phyloP scores from a whole-genome alignment of 2,329 filamentous ascomycete species.

The Diaporthe ampelina region DNA sequence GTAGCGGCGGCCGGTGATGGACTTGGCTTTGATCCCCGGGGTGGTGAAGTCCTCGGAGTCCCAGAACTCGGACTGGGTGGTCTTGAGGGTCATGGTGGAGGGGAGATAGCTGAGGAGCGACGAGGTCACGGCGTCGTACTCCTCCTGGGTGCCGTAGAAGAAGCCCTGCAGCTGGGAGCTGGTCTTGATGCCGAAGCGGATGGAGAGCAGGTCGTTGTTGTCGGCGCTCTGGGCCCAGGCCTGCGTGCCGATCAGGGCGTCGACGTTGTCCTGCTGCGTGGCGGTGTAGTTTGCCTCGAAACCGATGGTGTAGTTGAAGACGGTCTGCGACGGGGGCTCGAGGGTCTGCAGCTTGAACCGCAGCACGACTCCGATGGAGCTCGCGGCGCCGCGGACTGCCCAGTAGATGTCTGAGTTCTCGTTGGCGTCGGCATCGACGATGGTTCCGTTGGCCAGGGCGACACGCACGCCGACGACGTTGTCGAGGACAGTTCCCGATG shows the following conservation, averaged over 20 bases:
- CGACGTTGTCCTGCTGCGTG: conserved; percentile 33
- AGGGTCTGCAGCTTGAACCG: conserved; percentile 19
- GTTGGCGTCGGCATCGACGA: conserved; percentile 22
- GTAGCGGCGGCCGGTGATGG: conserved; percentile 27
- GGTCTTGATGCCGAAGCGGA: conserved; percentile 26
- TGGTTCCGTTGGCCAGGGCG: conserved; percentile 27
- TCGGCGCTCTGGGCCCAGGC: conserved; percentile 27
- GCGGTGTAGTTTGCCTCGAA: conserved; percentile 2
- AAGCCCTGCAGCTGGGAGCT: conserved; percentile 24
- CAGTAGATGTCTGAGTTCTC: conserved; percentile 32
- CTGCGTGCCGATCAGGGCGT: conserved; percentile 30
- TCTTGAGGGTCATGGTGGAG: neutral
- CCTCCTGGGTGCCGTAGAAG: conserved; percentile 32
- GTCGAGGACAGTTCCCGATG: conserved; percentile 28
- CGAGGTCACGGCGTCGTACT: neutral
- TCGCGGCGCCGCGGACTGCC: conserved; percentile 24
- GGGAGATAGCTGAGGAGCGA: conserved; percentile 20
- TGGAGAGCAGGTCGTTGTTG: conserved; percentile 36
- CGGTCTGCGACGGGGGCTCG: conserved; percentile 3
- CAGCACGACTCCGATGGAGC: conserved; percentile 33
- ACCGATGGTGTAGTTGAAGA: conserved; percentile 32
- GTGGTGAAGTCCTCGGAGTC: conserved; percentile 30
- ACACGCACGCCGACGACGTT: conserved; percentile 31
- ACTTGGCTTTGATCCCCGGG: neutral
- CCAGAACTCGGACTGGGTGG: conserved; percentile 29